Percentiles rank a stretch among this genome's conserved stretches.
Conservation (phyloP, 1,284 basidiomycete species). For the Boletus semigastroideus region DNA sequence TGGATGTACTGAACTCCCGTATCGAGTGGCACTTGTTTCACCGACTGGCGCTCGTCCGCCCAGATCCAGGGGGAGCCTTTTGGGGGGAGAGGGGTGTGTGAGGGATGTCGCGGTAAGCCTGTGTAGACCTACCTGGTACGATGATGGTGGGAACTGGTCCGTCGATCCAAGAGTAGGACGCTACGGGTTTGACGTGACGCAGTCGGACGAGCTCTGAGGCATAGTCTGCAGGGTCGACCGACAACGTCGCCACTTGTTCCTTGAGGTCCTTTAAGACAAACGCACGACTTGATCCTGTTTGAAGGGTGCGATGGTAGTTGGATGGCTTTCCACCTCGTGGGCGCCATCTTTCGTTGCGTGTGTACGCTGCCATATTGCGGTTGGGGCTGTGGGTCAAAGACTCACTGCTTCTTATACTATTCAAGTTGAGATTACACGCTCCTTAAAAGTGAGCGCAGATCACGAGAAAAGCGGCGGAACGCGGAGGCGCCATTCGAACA, state of each 20-base stretch:
- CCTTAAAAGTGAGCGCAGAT: constrained; percentile 4
- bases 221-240: constrained; percentile 8
- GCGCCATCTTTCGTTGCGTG: constrained; percentile 5
- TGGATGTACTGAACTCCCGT: constrained; percentile 30
- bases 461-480: not conserved
- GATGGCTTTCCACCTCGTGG: constrained; percentile 16
- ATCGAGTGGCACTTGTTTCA: constrained; percentile 29
- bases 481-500: not conserved
- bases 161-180: constrained; percentile 38
- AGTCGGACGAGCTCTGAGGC: constrained; percentile 24
- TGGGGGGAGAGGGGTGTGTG: not conserved
- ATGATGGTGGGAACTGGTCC: constrained; percentile 29
- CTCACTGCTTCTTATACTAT: constrained; percentile 1
- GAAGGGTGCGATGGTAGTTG: not conserved
- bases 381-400: not conserved
- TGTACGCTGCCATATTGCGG: constrained; percentile 24
- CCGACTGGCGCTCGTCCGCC: constrained; percentile 21
- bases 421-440: not conserved
- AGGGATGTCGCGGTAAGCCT: not conserved
- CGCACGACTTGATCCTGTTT: not conserved
- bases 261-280: constrained; percentile 30
- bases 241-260: constrained; percentile 15
- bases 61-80: constrained; percentile 35
- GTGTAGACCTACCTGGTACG: constrained; percentile 28
- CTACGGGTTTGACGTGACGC: constrained; percentile 25